Evolutionary conservation across 2,329 filamentous ascomycete genomes (phyloP).

Genomic region (Cytospora piceicola): DNA sequence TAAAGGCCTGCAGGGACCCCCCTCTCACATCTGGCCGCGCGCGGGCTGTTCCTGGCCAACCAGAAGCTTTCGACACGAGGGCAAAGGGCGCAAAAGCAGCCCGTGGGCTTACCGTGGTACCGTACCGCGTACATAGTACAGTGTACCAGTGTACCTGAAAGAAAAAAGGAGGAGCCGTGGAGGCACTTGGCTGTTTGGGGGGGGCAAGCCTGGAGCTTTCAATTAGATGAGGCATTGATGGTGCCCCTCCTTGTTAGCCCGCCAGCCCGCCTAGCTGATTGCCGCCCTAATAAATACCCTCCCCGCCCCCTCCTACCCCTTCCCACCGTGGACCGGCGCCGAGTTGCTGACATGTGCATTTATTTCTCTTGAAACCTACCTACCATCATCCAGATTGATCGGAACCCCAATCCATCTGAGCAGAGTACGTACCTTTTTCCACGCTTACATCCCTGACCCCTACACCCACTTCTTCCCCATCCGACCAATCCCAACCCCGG

Average conservation of each 20-base stretch:
- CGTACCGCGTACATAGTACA: background rate
- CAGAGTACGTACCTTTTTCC: slow-evolving; percentile 19
- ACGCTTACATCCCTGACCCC: slow-evolving; percentile 13
- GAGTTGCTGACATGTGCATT: slow-evolving; percentile 36
- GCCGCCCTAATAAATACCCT: slow-evolving; percentile 44
- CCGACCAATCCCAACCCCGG: slow-evolving; percentile 18
- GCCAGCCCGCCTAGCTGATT: slow-evolving; percentile 26
- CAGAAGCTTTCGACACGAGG: slow-evolving; percentile 4
- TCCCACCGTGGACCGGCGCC: slow-evolving; percentile 37
- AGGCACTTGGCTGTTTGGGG: background rate
- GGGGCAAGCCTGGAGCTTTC: background rate
- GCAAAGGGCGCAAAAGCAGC: background rate
- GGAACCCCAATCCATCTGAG: background rate
- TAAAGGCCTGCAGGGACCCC: slow-evolving; percentile 24
- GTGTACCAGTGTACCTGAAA: background rate
- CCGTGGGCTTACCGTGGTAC: background rate
- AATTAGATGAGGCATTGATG: background rate
- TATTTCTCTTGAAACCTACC: slow-evolving; percentile 34
- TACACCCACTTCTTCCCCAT: background rate
- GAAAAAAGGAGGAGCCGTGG: slow-evolving; percentile 2
- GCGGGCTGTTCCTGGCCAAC: background rate
- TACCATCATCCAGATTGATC: background rate
- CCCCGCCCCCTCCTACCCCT: slow-evolving; percentile 38
- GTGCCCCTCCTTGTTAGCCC: background rate
- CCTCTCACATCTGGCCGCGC: background rate